Evolutionary conservation across 306 rosid genomes (phyloP), one percentile per base, ranked within the genome.

Genomic region (Oemleria cerasiformis): DNA sequence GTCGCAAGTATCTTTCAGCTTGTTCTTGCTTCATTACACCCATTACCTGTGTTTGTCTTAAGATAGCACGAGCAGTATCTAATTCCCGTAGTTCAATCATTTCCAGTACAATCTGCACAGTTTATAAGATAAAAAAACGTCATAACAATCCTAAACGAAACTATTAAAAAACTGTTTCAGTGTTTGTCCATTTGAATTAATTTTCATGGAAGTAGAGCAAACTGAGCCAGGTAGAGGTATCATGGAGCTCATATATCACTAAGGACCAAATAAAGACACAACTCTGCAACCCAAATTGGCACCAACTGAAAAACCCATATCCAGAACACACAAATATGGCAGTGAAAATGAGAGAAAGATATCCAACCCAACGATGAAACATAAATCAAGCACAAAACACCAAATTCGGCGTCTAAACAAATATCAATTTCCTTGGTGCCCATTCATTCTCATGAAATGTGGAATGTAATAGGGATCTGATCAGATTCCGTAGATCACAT

Each of bases 1-100:
- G 97, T 19, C 97, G 97, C 89, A 95, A 77, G 86, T 91, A 95
- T 86, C 99, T 88, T 80, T 95, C 99, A 20, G 99, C 90, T 75
- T 95, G 99, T 79, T 95, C 99, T 78, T 95, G 97, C 86, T 95
- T 95, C 99, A 95, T 88, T 65, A 95, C 97, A 75, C 99, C 99
- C 99, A 95, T 95, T 57, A 92, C 99, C 75, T 95, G 99, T 70
- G 99, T 95, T 75, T 95, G 96, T 74, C 97, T 86, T 49, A 95
- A 79, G 72, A 95, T 95, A 56, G 99, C 82, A 25, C 99, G 99
- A 50, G 99, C 99, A 39, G 99, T 95, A 80, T 95, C 99, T 78
- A 95, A 73, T 63, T 95, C 99, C 71, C 99, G 91, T 78, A 95
- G 99, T 77, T 95, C 99, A 73, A 95, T 91, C 99, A 95, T 95